Evolutionary conservation across 2,329 filamentous ascomycete species (phyloP), one percentile per base, ranked within the genome.

Genomic region (Rachicladosporium sp.): DNA sequence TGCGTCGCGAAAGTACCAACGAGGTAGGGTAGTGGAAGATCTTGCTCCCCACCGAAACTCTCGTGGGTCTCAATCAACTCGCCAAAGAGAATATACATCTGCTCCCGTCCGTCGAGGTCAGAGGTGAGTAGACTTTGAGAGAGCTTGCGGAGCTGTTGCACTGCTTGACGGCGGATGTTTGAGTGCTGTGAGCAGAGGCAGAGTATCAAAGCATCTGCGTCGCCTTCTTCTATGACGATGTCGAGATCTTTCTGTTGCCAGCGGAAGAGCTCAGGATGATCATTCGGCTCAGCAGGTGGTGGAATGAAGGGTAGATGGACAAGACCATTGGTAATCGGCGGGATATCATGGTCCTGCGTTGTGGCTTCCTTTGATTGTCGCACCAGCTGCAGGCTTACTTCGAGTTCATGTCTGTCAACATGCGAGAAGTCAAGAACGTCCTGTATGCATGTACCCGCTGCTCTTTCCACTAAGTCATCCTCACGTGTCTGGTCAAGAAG

Each of bases 241-340:
- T 88, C 82, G 0, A 84, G 66, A 27, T 84, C 80, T 54, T 93
- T 89, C 46, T 76, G 72, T 32, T 74, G 69, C 86, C 85, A 94
- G 53, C 66, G 66, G 42, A 66, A 64, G 10, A 79, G 60, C 11
- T 65, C 65, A 2, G 58, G 55, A 35, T 69, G 66, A 35, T 63
- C 64, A 31, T 63, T 51, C 9, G 64, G 58, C 43, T 69, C 66
- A 19, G 45, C 34, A 1, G 64, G 60, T 6, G 63, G 63, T 4
- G 54, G 41, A 31, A 57, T 51, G n/a, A 66, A 58, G 6, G 43
- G 38, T n/a, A 41, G 33, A n/a, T 19, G 6, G 15, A 19, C 15
- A 19, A 19, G 15, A 19, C 15, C 15, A 19, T 19, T 19, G 15
- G 15, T 19, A 19, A 19, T 19, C 15, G 15, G 15, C 15, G 15